Conservation (phyloP, 768 basidiomycete genomes). For the Rhodotorula toruloides region DNA sequence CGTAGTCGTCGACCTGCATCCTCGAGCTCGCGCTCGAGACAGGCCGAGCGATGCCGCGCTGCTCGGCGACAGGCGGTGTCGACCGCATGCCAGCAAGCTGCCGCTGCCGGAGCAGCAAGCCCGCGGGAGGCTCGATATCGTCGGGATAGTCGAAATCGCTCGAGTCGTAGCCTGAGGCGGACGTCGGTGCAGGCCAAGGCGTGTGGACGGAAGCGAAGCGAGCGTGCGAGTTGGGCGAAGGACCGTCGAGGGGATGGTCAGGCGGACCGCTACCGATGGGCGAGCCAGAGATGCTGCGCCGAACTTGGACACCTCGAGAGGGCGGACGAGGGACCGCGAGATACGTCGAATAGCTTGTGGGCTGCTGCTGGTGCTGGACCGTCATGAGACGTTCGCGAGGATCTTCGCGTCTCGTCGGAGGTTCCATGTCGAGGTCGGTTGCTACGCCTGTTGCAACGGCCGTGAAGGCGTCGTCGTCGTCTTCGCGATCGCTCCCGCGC, state of each 20-base stretch:
- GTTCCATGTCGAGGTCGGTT: constrained; percentile 17
- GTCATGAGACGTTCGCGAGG: neutral
- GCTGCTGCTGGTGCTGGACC: neutral
- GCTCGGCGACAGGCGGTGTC: neutral
- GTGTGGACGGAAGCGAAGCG: no score
- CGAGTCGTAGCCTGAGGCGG: constrained; percentile 18
- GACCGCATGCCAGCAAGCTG: neutral
- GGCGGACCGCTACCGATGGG: neutral
- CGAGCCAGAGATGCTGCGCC: neutral
- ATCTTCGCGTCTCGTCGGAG: neutral
- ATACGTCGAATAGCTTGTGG: neutral
- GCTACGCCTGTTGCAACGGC: constrained; percentile 28
- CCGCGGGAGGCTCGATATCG: neutral
- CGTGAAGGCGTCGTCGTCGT: constrained; percentile 27
- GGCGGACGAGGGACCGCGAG: constrained; percentile 3
- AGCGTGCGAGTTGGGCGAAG: neutral
- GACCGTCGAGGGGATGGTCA: neutral
- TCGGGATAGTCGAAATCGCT: constrained; percentile 1
- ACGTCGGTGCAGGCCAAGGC: no score
- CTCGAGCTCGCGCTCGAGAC: constrained; percentile 2
- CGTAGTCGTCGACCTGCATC: constrained; percentile 16
- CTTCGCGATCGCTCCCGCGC: neutral
- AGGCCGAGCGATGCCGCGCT: neutral
- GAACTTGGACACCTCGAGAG: neutral
- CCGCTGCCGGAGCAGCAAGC: neutral